A percentile compares a stretch with the other conserved stretches of the same genome.
These are phyloP conservation scores for Heritiera fomes DNA, from an alignment of 345 rosid species.

Conservation along the genomic window DNA sequence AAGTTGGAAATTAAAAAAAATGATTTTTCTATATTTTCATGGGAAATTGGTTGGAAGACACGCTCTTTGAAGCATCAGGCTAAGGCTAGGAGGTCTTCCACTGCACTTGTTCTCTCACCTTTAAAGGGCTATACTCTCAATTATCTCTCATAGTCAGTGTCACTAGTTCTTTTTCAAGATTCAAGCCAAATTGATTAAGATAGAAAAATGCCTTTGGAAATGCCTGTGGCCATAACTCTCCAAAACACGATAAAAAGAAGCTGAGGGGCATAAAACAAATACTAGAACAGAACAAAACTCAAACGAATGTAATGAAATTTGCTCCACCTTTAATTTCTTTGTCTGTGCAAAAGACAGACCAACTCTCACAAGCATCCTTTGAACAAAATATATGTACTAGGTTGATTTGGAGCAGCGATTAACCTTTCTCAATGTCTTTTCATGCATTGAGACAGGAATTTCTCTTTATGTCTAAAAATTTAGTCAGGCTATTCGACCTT, in stretches of 20 bases:
- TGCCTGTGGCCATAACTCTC: neutral
- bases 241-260: neutral
- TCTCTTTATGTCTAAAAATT: neutral
- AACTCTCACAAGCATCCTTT: constrained; percentile 1
- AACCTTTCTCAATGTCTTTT: neutral
- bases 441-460: neutral
- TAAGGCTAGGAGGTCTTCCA: neutral
- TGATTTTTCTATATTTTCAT: neutral
- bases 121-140: neutral
- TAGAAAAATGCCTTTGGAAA: neutral
- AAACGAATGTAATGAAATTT: neutral
- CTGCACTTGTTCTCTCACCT: neutral
- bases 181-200: neutral
- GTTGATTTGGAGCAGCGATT: neutral
- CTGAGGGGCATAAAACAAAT: neutral
- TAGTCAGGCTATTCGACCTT: neutral
- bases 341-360: neutral
- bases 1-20: neutral
- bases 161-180: constrained; percentile 3
- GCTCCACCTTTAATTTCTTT: neutral
- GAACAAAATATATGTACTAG: neutral
- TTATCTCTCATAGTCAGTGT: neutral
- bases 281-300: neutral
- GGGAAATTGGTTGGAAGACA: neutral
- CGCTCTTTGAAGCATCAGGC: neutral